Base-by-base conservation (phyloP, 805 yeast genomes). In the Komagataella phaffii region DNA sequence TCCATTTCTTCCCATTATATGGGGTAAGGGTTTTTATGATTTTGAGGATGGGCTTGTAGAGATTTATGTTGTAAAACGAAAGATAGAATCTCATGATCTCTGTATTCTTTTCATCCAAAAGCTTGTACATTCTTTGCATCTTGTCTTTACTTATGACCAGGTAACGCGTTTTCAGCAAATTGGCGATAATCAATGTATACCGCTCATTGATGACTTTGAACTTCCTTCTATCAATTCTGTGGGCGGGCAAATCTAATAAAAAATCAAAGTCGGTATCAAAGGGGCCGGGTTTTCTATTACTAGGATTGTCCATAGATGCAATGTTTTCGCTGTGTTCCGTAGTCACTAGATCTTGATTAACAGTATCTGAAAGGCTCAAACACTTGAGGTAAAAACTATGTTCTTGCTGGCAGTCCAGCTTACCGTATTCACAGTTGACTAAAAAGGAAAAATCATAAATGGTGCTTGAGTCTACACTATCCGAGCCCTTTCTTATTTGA, bases 1-100 rank as follows among this genome's bases (percentile, higher is more conserved):
- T 82, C 99, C 99, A 91, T 64, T 90, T 89, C 54, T 93, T 81
- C 17, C 96, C 96, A 59, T 88, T 90, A 66, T 84, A 88, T 0
- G 97, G 96, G 1, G 89, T 81, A 50, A 89, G 74, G 55, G 85
- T 81, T 63, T 87, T 89, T 54, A 90, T 70, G 1, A 86, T 75
- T 59, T 81, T 82, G 58, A 90, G 69, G 3, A 86, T 80, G 1
- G 95, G 90, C 49, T 71, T 71, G 67, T 85, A 82, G 21, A 88
- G 64, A 7, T 75, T 74, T 21, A 69, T 61, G 59, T 86, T 88
- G 61, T 80, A 83, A 47, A 88, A 72, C 3, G 76, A 68, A 4
- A 86, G 65, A 43, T 76, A 65, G 58, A 77, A 74, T 56, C 85
- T 77, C 53, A 85, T 70, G 3, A 76, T 64, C 17, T 79, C 85